Conservation (phyloP, 768 basidiomycete genomes). For the Amanita subjunquillea region DNA sequence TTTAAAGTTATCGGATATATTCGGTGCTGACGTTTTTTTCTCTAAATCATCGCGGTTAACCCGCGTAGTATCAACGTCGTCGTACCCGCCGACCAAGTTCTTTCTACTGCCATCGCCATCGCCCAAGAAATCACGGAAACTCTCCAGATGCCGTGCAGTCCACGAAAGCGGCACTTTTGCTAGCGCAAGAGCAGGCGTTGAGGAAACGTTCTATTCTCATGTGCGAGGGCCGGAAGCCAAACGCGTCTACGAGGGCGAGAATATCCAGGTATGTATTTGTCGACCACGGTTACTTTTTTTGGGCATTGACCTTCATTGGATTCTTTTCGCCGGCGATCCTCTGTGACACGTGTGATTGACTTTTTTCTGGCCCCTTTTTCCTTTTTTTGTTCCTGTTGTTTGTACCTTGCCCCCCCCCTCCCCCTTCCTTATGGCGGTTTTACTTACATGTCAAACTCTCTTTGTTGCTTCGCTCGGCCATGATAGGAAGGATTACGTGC, state of each 20-base stretch:
- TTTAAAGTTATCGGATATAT: not conserved
- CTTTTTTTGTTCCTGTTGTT: not conserved
- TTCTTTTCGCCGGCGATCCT: not conserved
- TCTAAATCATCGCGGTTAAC: too few species aligned
- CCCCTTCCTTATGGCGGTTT: not conserved
- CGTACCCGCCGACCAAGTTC: constrained; percentile 43
- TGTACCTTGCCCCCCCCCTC: not conserved
- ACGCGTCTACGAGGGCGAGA: constrained; percentile 47
- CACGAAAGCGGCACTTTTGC: constrained; percentile 60
- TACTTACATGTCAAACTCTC: constrained; percentile 2
- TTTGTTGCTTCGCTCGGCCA: not conserved
- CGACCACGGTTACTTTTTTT: constrained; percentile 1
- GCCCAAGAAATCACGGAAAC: constrained; percentile 52
- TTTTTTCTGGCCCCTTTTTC: not conserved
- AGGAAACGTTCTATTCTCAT: constrained; percentile 38
- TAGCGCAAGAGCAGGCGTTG: constrained; percentile 42
- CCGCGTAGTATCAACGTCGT: constrained; percentile 56
- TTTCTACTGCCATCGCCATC: constrained; percentile 50
- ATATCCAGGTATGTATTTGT: constrained; percentile 46
- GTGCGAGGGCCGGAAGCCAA: constrained; percentile 35
- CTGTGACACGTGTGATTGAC: not conserved
- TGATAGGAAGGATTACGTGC: constrained; percentile 60
- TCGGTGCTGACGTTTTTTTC: not conserved
- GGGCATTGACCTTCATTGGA: not conserved
- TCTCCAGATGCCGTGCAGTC: constrained; percentile 76